Evolutionary conservation across 495 filamentous ascomycete genomes (phyloP).

Genomic region (Hypoxylon fragiforme): DNA sequence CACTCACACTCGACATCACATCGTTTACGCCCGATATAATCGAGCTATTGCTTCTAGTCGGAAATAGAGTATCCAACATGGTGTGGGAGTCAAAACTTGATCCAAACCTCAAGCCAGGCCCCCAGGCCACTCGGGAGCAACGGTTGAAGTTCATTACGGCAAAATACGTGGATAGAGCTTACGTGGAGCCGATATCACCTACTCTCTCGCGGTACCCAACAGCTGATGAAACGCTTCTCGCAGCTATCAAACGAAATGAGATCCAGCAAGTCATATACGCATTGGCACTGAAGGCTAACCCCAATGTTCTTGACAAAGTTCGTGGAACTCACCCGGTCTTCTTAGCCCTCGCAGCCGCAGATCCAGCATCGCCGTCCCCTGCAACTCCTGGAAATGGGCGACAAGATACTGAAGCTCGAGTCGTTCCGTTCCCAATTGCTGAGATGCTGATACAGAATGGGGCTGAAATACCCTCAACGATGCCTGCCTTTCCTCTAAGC

Average conservation of each 20-base stretch:
- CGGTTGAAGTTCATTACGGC: constrained; percentile 89
- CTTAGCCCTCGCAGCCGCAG: constrained; percentile 90
- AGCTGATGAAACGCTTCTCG: constrained; percentile 87
- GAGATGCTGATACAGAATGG: constrained; percentile 95
- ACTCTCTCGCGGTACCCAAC: constrained; percentile 76
- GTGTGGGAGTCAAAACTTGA: constrained; percentile 91
- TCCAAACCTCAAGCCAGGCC: constrained; percentile 66
- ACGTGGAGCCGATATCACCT: constrained; percentile 75
- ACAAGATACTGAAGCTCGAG: constrained; percentile 42
- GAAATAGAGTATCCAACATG: constrained; percentile 94
- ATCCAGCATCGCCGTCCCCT: constrained; percentile 75
- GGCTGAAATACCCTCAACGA: constrained; percentile 74
- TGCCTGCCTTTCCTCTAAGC: constrained; percentile 77
- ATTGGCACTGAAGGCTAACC: constrained; percentile 82
- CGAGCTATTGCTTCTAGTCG: constrained; percentile 88
- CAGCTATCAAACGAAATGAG: constrained; percentile 91
- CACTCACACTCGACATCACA: constrained; percentile 89
- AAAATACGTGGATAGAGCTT: constrained; percentile 87
- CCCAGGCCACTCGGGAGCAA: constrained; percentile 82
- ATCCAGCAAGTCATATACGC: constrained; percentile 90
- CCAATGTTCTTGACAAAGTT: constrained; percentile 84
- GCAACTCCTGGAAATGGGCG: constrained; percentile 31
- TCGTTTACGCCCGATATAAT: constrained; percentile 96
- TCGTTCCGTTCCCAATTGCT: constrained; percentile 75
- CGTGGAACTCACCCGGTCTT: constrained; percentile 86